Percentiles rank a stretch among this genome's conserved stretches.
phyloP scores from a whole-genome alignment of 345 rosid genomes.

The Firmiana major region DNA sequence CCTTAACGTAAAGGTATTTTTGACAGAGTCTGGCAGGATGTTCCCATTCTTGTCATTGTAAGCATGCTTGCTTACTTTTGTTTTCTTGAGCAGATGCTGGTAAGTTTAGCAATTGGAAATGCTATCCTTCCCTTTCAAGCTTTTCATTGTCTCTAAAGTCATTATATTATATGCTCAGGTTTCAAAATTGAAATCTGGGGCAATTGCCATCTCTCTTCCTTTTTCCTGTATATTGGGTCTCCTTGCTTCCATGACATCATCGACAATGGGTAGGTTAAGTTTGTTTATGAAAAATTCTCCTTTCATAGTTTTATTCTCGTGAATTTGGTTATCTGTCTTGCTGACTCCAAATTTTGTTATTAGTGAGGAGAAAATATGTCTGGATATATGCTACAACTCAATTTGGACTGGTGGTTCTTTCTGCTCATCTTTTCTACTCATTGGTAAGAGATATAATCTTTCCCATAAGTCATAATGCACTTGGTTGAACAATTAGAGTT shows the following conservation, averaged over 20 bases:
- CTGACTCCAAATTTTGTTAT: conserved; percentile 6
- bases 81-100: conserved; percentile 96
- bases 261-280: conserved; percentile 74
- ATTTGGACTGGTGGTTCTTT: conserved; percentile 61
- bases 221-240: conserved; percentile 89
- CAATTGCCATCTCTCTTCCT: conserved; percentile 89
- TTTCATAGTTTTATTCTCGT: neutral
- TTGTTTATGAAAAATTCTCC: neutral
- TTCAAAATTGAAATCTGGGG: conserved; percentile 71
- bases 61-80: conserved; percentile 99
- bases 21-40: conserved; percentile 93
- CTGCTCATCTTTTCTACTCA: conserved; percentile 69
- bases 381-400: conserved; percentile 77
- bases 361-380: conserved; percentile 57
- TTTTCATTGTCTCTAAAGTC: conserved; percentile 4
- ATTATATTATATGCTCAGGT: conserved; percentile 34
- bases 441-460: conserved; percentile 44
- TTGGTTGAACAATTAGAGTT: neutral
- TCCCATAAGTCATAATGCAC: neutral
- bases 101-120: conserved; percentile 25
- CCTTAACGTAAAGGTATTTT: neutral
- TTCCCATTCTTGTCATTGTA: conserved; percentile 80
- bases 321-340: neutral
- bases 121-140: neutral
- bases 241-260: conserved; percentile 84